Base-by-base conservation (phyloP, 1,139 yeast species). In the Eremothecium sinecaudum region DNA sequence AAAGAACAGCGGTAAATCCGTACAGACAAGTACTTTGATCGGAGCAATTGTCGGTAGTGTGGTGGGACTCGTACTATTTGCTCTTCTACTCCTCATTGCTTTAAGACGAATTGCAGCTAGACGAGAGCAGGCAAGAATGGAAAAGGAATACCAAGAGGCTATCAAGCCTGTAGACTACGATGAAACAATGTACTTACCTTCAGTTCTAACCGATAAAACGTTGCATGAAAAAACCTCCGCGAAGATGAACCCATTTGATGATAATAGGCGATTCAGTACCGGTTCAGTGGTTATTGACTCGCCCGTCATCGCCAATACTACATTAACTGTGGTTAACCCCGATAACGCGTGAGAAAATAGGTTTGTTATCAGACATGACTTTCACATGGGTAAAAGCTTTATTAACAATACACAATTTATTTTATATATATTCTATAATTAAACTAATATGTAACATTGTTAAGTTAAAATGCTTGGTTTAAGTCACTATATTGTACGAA, bases 41-140 rank as follows among this genome's bases (percentile, higher is more conserved):
- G 61, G 60, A 31, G 60, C 59, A 21, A 57, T 54, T 4, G 60
- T 56, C 2, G 61, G 61, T 20, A 59, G 59, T 31, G 54, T 56
- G 5, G 49, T 50, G 18, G 60, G 59, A 32, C 53, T 53, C 1
- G 41, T 47, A 2, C 34, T 45, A 7, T 40, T 46, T 1, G 32
- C 55, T 23, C 44, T 56, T 6, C 35, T 43, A 11, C 36, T 53
- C 14, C 48, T 58, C 32, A 51, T 49, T 25, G 31, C 45, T 19
- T 37, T 55, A 11, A 51, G 59, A 35, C 55, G 50, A 30, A 34
- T 46, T 22, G 51, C 51, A 35, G 45, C 45, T 40, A 48, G 46
- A 30, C 49, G 53, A 19, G 61, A 56, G 39, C 56, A 56, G 28
- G 61, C 53, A 32, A 48, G 60, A 33, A 50, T 56, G 56, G 61